A percentile compares a stretch with the other conserved stretches of the same genome.
Evolutionary conservation across 2,329 filamentous ascomycete species (phyloP).

Genomic region (Fusarium bactridioides): DNA sequence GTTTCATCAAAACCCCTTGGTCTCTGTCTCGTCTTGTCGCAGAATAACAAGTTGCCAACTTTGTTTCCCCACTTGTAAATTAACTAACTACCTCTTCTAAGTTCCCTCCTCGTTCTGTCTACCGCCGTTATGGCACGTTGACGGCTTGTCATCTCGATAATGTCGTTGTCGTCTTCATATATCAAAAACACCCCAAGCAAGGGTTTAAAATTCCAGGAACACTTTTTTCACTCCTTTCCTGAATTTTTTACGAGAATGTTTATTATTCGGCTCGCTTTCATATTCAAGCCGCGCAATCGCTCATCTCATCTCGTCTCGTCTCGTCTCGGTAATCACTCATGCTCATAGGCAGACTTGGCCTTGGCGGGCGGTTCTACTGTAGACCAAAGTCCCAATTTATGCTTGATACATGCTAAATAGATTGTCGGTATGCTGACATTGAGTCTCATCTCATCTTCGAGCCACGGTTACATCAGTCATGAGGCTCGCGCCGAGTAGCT

Average conservation of each 20-base stretch:
- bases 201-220: slow-evolving; percentile 2
- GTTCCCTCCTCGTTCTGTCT: not conserved
- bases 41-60: slow-evolving; percentile 27
- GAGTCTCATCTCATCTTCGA: slow-evolving; percentile 6
- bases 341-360: slow-evolving; percentile 1
- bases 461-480: slow-evolving; percentile 1
- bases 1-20: slow-evolving; percentile 28
- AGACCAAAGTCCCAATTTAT: slow-evolving; percentile 5
- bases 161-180: slow-evolving; percentile 4
- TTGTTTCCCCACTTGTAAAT: slow-evolving; percentile 15
- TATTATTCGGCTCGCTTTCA: not conserved
- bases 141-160: slow-evolving; percentile 6
- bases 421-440: not conserved
- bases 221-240: not conserved
- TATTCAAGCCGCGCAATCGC: slow-evolving; percentile 12
- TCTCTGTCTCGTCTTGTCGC: slow-evolving; percentile 27
- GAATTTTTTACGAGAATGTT: not conserved
- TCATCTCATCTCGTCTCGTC: slow-evolving; percentile 13
- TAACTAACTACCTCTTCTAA: not conserved
- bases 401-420: not conserved
- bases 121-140: not conserved
- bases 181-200: slow-evolving; percentile 23
- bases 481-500: not conserved
- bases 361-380: slow-evolving; percentile 13
- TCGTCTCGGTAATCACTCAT: slow-evolving; percentile 21